Evolutionary conservation across 2,329 filamentous ascomycete species (phyloP).

Genomic region (Sporothrix sp.): DNA sequence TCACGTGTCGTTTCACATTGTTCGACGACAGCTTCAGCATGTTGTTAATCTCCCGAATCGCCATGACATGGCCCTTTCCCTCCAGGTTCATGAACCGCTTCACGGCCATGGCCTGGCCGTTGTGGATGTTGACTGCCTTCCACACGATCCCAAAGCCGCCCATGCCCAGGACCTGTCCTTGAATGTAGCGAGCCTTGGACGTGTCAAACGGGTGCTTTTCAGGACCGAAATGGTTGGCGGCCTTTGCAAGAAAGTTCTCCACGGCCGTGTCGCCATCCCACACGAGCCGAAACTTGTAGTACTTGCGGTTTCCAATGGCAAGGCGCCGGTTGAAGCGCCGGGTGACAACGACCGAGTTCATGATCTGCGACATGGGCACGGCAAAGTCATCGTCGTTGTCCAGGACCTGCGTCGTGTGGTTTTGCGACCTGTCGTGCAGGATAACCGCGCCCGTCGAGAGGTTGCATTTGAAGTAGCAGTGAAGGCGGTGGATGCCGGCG

Average conservation of each 20-base stretch:
- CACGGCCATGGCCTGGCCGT: conserved; percentile 22
- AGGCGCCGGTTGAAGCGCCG: conserved; percentile 21
- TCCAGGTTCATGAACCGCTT: conserved; percentile 22
- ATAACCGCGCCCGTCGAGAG: conserved; percentile 21
- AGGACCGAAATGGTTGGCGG: conserved; percentile 4
- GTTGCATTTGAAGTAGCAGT: conserved; percentile 21
- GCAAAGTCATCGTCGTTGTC: conserved; percentile 15
- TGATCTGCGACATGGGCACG: conserved; percentile 16
- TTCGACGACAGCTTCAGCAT: conserved; percentile 17
- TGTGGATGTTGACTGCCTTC: conserved; percentile 19
- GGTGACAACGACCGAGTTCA: conserved; percentile 21
- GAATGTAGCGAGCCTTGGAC: conserved; percentile 18
- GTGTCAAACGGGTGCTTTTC: neutral
- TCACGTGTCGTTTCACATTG: conserved; percentile 10
- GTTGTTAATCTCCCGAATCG: conserved; percentile 22
- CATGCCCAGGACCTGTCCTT: conserved; percentile 18
- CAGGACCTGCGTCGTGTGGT: conserved; percentile 19
- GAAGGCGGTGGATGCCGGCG: conserved; percentile 18
- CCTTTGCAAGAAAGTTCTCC: conserved; percentile 9
- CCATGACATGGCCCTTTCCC: conserved; percentile 20
- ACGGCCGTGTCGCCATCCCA: conserved; percentile 20
- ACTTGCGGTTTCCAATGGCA: conserved; percentile 19
- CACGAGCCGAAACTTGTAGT: conserved; percentile 22
- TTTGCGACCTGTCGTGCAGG: conserved; percentile 19
- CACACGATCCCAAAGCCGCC: conserved; percentile 22